phyloP scores from a whole-genome alignment of 2,329 filamentous ascomycete genomes.

The Trichophyton rubrum region DNA sequence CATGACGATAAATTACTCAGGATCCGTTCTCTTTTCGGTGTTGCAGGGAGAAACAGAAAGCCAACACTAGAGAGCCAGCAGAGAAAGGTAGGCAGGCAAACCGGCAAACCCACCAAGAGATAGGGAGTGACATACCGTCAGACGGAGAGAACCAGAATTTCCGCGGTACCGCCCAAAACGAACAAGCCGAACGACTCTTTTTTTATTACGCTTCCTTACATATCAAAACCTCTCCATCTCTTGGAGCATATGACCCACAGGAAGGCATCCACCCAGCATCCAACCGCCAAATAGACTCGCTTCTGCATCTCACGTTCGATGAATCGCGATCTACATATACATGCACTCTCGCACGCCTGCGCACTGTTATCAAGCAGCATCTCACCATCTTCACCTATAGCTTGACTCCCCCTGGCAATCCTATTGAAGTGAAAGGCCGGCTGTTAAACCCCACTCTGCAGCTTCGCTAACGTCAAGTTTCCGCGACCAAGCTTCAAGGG shows the following conservation, averaged over 20 bases:
- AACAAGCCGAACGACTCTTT: not conserved
- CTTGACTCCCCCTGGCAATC: constrained; percentile 6
- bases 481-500: constrained; percentile 6
- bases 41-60: not conserved
- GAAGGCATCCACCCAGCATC: not conserved
- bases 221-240: not conserved
- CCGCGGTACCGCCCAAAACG: not conserved
- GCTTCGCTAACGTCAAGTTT: constrained; percentile 5
- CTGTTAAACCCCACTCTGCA: constrained; percentile 6
- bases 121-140: not conserved
- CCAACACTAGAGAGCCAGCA: not conserved
- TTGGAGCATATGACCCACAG: constrained; percentile 1
- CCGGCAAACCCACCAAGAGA: too few species aligned
- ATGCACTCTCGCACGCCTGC: not conserved
- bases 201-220: not conserved
- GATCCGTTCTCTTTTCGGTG: constrained; percentile 3
- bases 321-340: constrained; percentile 3
- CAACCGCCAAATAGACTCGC: constrained; percentile 4
- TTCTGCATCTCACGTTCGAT: constrained; percentile 4
- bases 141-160: not conserved
- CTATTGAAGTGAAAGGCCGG: not conserved
- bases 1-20: constrained; percentile 6
- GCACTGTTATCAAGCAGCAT: constrained; percentile 2
- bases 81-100: not conserved
- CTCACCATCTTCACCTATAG: not conserved